Percentiles rank a stretch among this genome's conserved stretches.
phyloP scores from a whole-genome alignment of 768 basidiomycete genomes.

The Mycena sanguinolenta region DNA sequence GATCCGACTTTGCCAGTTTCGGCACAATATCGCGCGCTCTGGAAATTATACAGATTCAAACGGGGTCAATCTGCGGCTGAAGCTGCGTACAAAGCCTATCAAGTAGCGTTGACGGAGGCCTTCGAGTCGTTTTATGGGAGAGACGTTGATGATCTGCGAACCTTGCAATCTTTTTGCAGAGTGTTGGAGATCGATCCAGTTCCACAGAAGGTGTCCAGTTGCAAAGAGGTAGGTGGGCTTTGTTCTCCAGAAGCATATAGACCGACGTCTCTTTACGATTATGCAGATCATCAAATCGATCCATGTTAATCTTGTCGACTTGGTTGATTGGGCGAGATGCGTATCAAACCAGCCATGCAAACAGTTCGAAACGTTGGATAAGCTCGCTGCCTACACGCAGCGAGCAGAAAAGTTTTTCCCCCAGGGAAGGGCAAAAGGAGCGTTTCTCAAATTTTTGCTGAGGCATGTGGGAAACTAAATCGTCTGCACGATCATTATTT shows the following conservation, averaged over 20 bases:
- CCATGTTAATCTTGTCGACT: constrained; percentile 10
- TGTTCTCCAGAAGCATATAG: background rate
- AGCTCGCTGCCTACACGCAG: constrained; percentile 1
- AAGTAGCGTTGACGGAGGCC: constrained; percentile 46
- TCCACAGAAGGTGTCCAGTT: constrained; percentile 4
- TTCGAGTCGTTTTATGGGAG: constrained; percentile 53
- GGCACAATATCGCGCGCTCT: constrained; percentile 45
- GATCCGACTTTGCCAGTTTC: constrained; percentile 36
- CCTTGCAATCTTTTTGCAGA: constrained; percentile 47
- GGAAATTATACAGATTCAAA: constrained; percentile 21
- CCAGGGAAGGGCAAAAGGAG: background rate
- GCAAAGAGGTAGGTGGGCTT: background rate
- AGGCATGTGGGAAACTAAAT: background rate
- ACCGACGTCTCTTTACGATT: background rate
- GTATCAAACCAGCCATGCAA: background rate
- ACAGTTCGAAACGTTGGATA: background rate
- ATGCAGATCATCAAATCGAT: too few species aligned
- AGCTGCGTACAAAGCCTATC: constrained; percentile 39
- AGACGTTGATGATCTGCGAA: constrained; percentile 43
- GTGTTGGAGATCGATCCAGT: constrained; percentile 46
- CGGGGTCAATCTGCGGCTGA: background rate
- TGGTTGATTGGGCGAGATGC: constrained; percentile 6
- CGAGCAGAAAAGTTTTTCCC: constrained; percentile 1
- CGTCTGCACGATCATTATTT: too few species aligned
- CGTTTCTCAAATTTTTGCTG: constrained; percentile 11